Percentiles rank a stretch among this genome's conserved stretches.
Conservation (phyloP, 345 rosid species). For the Hibiscus mutabilis region DNA sequence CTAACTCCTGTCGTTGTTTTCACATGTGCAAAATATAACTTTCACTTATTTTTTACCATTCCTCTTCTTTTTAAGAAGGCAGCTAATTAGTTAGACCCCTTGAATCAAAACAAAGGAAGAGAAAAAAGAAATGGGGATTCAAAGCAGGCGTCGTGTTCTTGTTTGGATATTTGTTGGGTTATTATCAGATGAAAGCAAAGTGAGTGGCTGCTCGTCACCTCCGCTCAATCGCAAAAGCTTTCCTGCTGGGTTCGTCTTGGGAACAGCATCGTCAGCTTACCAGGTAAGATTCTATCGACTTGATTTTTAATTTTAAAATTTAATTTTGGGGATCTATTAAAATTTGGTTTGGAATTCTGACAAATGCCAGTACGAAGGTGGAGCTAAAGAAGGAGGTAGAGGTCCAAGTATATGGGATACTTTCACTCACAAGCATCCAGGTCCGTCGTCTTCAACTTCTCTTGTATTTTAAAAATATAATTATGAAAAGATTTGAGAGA, state of each 20-base stretch:
- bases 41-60: neutral
- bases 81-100: neutral
- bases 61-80: neutral
- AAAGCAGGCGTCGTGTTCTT: neutral
- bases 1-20: no score
- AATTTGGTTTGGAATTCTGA: neutral
- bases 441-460: slow-evolving; percentile 9
- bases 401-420: slow-evolving; percentile 38
- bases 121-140: neutral
- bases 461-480: no score
- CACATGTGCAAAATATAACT: no score
- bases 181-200: neutral
- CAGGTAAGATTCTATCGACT: slow-evolving; percentile 18
- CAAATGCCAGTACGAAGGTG: slow-evolving; percentile 35
- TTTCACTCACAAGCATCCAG: slow-evolving; percentile 36
- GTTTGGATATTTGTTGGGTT: neutral
- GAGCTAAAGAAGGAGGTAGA: slow-evolving; percentile 23
- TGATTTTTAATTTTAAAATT: neutral
- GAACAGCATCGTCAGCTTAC: slow-evolving; percentile 39
- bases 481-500: neutral
- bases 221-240: slow-evolving; percentile 23
- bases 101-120: neutral
- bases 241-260: slow-evolving; percentile 32
- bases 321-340: no score
- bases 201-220: neutral